phyloP scores from a whole-genome alignment of 116 monocot genomes.

The Thalassia testudinum region DNA sequence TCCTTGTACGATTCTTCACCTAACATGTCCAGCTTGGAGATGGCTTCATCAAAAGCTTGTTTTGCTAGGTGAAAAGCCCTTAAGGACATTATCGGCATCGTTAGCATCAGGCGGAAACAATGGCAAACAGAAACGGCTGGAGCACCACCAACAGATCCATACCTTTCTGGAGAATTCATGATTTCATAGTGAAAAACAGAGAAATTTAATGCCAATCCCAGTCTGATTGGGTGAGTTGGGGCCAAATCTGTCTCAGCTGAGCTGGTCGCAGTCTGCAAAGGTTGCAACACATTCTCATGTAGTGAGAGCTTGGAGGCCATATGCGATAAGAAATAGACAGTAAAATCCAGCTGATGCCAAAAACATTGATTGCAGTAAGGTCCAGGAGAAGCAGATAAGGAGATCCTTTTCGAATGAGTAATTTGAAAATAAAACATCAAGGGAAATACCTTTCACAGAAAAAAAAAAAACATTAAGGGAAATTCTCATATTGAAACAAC shows the following conservation, averaged over 20 bases:
- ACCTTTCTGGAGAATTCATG: slow-evolving; percentile 34
- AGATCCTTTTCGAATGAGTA: too few relatives aligned
- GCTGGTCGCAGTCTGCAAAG: slow-evolving; percentile 18
- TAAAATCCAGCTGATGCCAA: too few relatives aligned
- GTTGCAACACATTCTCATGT: too few relatives aligned
- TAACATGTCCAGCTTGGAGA: slow-evolving; percentile 22
- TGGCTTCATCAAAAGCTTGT: slow-evolving; percentile 35
- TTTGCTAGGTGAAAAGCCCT: slow-evolving; percentile 33
- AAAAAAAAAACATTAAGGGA: too few relatives aligned
- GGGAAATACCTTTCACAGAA: too few relatives aligned
- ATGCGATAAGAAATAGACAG: too few relatives aligned
- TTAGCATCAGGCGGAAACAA: background rate
- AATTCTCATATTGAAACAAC: too few relatives aligned
- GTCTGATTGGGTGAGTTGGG: slow-evolving; percentile 26
- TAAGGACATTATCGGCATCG: background rate
- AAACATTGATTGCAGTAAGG: too few relatives aligned
- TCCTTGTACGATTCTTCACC: slow-evolving; percentile 33
- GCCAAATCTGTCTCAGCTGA: slow-evolving; percentile 15
- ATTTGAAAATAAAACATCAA: too few relatives aligned
- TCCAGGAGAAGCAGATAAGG: too few relatives aligned
- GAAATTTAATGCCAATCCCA: slow-evolving; percentile 35
- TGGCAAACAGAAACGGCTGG: background rate
- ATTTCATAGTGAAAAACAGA: slow-evolving; percentile 36
- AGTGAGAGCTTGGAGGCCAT: too few relatives aligned
- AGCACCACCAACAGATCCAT: background rate